phyloP scores from a whole-genome alignment of 148 eudicot genomes.

The Silene conica region DNA sequence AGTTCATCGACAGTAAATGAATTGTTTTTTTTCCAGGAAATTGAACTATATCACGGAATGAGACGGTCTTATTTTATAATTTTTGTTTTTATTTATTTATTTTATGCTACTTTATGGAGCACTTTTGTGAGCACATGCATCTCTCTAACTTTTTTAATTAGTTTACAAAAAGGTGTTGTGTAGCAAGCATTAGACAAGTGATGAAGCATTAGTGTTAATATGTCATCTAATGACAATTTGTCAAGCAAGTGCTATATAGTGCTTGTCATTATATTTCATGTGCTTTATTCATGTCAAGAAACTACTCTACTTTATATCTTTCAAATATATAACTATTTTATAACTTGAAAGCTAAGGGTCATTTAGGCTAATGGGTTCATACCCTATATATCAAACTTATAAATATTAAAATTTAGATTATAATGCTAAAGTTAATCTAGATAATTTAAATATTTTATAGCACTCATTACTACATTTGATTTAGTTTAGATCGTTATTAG shows the following conservation, averaged over 20 bases:
- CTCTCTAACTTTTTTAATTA: constrained; percentile 11
- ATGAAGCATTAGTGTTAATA: constrained; percentile 8
- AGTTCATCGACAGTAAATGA: no score
- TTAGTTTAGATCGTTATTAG: no score
- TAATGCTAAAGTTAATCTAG: no score
- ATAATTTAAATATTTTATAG: no score
- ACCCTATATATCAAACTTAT: no score
- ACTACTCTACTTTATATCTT: background rate
- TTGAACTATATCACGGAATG: no score
- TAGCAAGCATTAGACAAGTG: constrained; percentile 28
- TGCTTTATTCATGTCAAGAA: background rate
- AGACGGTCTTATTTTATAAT: no score
- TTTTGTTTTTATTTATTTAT: background rate
- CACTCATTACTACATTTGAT: no score
- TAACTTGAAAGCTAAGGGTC: background rate
- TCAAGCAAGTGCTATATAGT: background rate
- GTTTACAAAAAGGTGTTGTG: constrained; percentile 17
- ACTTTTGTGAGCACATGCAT: constrained; percentile 9
- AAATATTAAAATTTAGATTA: no score
- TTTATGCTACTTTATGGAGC: constrained; percentile 8
- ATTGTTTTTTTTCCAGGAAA: no score
- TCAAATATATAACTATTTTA: background rate
- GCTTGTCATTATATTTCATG: constrained; percentile 16
- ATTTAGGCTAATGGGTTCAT: no score
- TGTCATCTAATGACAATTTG: constrained; percentile 10